Evolutionary conservation across 495 filamentous ascomycete genomes (phyloP), one percentile per base, ranked within the genome.

Genomic region (Pyronema omphalodes): DNA sequence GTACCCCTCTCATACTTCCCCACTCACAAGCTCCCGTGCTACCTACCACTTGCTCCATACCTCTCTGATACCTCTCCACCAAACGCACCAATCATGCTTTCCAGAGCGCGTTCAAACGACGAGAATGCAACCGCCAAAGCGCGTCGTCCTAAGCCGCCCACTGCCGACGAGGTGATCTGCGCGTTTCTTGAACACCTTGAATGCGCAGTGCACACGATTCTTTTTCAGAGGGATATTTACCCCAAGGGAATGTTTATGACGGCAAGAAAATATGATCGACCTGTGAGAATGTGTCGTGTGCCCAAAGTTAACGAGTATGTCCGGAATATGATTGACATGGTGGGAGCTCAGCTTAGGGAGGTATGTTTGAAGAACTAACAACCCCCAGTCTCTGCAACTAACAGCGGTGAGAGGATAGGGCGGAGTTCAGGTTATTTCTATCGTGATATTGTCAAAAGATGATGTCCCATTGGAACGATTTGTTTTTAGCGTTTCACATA

Each of bases 301-400:
- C 87, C 91, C 0, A 77, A 79, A 60, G 85, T 98, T 59, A 95
- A 88, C 72, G 71, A 80, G 60, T 98, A 91, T 81, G 83, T 98
- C 68, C 77, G 75, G 60, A 83, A 89, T 69, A 84, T 86, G 56
- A 78, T 89, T 35, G 73, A 80, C 54, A 81, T 85, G 43, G 78
- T 93, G 7, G 75, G 79, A 45, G 74, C 70, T 15, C 83, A 94
- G 68, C 75, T 98, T 55, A 71, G 80, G 55, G 78, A 77, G 64
- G 81, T 71, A 56, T 65, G 53, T 57, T 15, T 41, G 39, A 29
- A 2, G 39, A 1, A 41, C 15, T 41, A 12, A 17, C 15, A 41
- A 12, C 11, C 18, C 35, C 23, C 23, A 60, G 37, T 35, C 52
- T 19, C 11, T 37, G 54, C 54, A 55, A 61, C 58, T 61, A 44